Base-by-base conservation (phyloP, 1,284 basidiomycete genomes). In the Tilletia caries region DNA sequence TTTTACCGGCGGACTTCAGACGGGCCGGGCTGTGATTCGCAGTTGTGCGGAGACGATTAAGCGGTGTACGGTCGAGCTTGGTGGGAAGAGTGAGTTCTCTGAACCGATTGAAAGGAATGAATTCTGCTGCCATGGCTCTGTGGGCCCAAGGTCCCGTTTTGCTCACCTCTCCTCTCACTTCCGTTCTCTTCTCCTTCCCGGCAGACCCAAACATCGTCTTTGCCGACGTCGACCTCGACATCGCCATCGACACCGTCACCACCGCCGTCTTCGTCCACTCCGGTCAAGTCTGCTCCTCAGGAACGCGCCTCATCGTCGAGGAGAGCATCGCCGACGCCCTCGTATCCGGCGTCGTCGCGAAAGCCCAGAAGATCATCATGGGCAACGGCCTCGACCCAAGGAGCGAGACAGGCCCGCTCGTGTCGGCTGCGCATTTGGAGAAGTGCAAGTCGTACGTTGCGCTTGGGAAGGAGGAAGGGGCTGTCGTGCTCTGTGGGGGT, bases 241-340 rank as follows among this genome's bases (percentile, higher is more conserved):
- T 76, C 75, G 82, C 79, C 18, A 76, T 81, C 62, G 82, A 83
- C 71, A 78, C 75, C 27, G 80, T 82, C 13, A 68, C 74, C n/a
- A 83, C 82, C 2, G 80, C 75, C 3, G 79, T 82, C 5, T 83
- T 83, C 64, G 64, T 79, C 48, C 82, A 83, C 67, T 80, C 79
- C 1, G 82, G 82, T n/a, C 82, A 83, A 65, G 82, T 83, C 4
- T 83, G 82, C 76, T 80, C 77, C 18, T 75, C 77, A 1, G 82
- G 80, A 29, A 76, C 82, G 27, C 71, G 82, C 1, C 69, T 83
- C 65, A 82, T 83, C 48, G 81, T 83, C 20, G 82, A 82, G 64
- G 81, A 83, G 66, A 72, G 72, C 43, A 80, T 83, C 60, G 82
- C 80, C 5, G 80, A 83, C 65, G 71, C 72, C 68, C 76, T 83